Percentiles rank a stretch among this genome's conserved stretches.
Conservation (phyloP, 108 stramenopile genomes). For the Discostella stelligeroides region DNA sequence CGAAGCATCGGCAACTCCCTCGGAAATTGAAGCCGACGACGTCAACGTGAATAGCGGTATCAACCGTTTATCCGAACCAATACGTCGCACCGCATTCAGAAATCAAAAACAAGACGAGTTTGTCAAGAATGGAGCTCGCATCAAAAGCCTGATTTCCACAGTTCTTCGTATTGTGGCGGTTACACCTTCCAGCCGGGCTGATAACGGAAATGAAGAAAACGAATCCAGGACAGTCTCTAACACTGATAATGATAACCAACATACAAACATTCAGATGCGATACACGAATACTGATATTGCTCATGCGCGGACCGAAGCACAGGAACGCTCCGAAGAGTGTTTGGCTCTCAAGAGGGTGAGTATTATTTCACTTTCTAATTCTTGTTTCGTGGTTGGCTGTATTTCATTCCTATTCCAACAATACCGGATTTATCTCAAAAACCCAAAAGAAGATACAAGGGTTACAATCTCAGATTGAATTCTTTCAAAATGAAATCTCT, state of each 20-base stretch:
- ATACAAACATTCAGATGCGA: conserved; percentile 5
- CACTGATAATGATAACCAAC: conserved; percentile 7
- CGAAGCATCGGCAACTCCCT: conserved; percentile 2
- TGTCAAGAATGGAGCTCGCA: conserved; percentile 53
- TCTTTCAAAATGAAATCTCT: conserved; percentile 48
- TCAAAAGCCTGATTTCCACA: conserved; percentile 49
- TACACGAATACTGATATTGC: conserved; percentile 12
- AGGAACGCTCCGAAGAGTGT: conserved; percentile 54
- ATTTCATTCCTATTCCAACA: no score
- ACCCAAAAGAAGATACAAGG: conserved; percentile 60
- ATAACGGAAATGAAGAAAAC: not conserved
- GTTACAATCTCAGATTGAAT: conserved; percentile 44
- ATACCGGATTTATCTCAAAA: not conserved
- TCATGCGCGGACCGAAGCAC: conserved; percentile 41
- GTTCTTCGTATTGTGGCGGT: conserved; percentile 47
- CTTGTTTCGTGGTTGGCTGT: not conserved
- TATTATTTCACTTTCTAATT: conserved; percentile 2
- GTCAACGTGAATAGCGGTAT: not conserved
- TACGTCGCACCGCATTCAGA: not conserved
- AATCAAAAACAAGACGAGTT: conserved; percentile 52
- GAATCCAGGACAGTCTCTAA: not conserved
- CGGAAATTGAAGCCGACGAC: not conserved
- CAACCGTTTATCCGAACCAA: not conserved
- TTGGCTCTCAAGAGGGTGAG: conserved; percentile 59
- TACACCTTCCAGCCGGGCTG: no score